phyloP scores from a whole-genome alignment of 495 filamentous ascomycete species.

The Neurospora africana region DNA sequence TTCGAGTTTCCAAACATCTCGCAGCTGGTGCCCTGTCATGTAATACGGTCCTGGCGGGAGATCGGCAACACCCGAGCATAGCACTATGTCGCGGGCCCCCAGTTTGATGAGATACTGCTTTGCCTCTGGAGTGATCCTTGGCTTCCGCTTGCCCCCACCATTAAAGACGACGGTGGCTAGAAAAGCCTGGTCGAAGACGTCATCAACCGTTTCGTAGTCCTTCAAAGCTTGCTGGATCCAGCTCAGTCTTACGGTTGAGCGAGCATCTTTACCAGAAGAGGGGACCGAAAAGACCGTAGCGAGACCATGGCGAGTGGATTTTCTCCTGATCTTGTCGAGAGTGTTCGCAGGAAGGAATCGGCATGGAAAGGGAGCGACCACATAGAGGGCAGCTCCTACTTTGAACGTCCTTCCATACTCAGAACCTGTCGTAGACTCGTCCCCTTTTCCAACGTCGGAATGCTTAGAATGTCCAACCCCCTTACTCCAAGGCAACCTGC shows the following conservation, averaged over 20 bases:
- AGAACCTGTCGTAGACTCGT: not conserved
- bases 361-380: not conserved
- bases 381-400: not conserved
- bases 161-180: not conserved
- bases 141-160: not conserved
- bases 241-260: not conserved
- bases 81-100: not conserved
- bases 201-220: not conserved
- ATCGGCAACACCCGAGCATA: not conserved
- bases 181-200: not conserved
- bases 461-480: not conserved
- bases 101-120: not conserved
- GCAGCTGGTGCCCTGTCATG: not conserved
- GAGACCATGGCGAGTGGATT: not conserved
- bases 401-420: not conserved
- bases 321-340: not conserved
- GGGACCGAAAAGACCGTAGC: not conserved
- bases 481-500: not conserved
- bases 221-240: not conserved
- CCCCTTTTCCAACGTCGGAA: not conserved
- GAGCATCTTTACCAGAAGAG: not conserved
- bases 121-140: not conserved
- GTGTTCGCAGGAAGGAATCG: not conserved
- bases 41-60: not conserved
- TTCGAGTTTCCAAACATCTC: not conserved